phyloP scores from a whole-genome alignment of 345 rosid genomes.

The Garcia nutans region DNA sequence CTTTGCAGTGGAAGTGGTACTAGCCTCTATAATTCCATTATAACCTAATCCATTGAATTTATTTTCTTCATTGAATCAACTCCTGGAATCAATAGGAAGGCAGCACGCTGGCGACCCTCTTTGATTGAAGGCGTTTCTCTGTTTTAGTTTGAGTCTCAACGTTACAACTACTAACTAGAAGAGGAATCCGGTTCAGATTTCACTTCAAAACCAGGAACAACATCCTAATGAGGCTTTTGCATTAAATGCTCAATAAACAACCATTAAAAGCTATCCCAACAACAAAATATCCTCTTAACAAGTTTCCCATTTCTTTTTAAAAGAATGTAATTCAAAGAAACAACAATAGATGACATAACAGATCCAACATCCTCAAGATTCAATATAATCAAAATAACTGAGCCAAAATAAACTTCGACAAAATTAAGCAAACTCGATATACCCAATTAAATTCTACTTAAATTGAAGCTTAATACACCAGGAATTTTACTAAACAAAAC shows the following conservation, averaged over 20 bases:
- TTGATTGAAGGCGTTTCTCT: no score
- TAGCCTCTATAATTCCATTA: no score
- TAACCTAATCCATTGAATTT: no score
- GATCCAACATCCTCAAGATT: conserved; percentile 7
- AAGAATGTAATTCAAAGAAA: not conserved
- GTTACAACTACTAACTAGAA: no score
- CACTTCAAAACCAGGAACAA: not conserved
- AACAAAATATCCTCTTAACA: not conserved
- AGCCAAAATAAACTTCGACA: not conserved
- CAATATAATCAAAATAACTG: not conserved
- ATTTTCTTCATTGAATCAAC: no score
- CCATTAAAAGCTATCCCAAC: not conserved
- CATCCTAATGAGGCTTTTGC: not conserved
- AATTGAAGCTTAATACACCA: not conserved
- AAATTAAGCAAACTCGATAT: not conserved
- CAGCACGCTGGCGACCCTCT: no score
- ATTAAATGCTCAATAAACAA: not conserved
- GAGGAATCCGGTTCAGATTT: no score
- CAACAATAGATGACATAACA: not conserved
- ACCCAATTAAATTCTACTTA: not conserved
- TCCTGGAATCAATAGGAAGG: no score
- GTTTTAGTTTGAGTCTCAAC: no score
- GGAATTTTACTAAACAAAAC: not conserved
- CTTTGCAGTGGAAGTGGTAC: no score
- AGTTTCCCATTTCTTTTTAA: not conserved